Evolutionary conservation across 257 asterid species (phyloP), one percentile per base, ranked within the genome.

Genomic region (Primulina eburnea): DNA sequence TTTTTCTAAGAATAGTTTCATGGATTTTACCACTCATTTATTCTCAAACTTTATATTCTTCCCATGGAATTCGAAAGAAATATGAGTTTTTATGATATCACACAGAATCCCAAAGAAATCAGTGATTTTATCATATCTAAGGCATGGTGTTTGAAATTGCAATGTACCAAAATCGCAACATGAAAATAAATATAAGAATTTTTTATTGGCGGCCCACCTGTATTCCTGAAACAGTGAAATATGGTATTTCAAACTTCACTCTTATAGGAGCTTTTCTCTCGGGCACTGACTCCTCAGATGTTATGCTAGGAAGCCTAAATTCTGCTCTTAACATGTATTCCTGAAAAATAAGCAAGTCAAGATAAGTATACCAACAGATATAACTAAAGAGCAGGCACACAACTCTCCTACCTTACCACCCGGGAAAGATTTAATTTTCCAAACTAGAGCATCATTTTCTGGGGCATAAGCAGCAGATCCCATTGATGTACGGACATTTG

Each of bases 301-400:
- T 78, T 83, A 95, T 77, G 83, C 99, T 95, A 57, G 99, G 99
- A 76, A 95, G 97, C 68, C 86, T 79, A 79, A 95, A 92, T 86
- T 95, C 99, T 33, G 99, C 96, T 77, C 98, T 88, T 86, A 92
- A 75, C 98, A 95, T 88, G 82, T 94, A 95, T 77, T 95, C 99
- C 98, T 95, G 78, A 67, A 67, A 47, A 63, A 50, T n/a, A 72
- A 59, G 75, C 16, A 67, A 75, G 38, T 28, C 50, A 26, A 52
- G 71, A 69, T 40, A 71, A 65, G 68, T 43, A 60, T 40, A 34
- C 59, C 60, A 60, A 38, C 57, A 29, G n/a, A 62, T 24, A 52
- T 35, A 68, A 28, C 60, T n/a, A 34, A 5, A 62, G 26, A 64
- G 64, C 56, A 28, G 68, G 16, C 67, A 62, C 21, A 72, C 10